Conservation (phyloP, 2,329 filamentous ascomycete species). For the Zasmidium angulare region DNA sequence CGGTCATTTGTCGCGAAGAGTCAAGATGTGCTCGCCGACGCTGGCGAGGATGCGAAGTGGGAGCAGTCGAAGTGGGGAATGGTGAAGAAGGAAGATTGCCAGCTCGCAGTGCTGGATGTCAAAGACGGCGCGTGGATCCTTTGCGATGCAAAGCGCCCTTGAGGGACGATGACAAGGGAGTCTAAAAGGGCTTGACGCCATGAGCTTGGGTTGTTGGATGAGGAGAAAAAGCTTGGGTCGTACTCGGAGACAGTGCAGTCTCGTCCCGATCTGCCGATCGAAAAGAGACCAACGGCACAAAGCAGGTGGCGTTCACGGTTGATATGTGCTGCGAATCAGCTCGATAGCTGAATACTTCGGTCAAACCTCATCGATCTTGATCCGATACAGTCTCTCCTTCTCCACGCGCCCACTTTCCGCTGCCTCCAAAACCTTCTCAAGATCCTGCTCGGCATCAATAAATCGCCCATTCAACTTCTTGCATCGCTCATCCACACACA, state of each 20-base stretch:
- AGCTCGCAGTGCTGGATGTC: background rate
- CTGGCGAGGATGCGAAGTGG: background rate
- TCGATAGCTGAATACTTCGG: no score
- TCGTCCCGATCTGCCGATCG: no score
- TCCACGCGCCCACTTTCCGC: slow-evolving; percentile 7
- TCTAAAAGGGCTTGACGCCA: no score
- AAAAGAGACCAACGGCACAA: no score
- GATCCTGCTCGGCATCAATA: slow-evolving; percentile 9
- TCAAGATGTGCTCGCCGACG: background rate
- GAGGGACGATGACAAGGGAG: no score
- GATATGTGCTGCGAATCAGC: no score
- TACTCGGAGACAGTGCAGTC: no score
- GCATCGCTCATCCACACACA: slow-evolving; percentile 12
- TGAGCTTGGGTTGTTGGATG: no score
- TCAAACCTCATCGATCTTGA: slow-evolving; percentile 9
- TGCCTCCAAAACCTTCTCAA: slow-evolving; percentile 5
- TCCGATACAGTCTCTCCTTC: slow-evolving; percentile 8
- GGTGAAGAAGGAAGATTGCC: background rate
- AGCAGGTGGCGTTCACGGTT: no score
- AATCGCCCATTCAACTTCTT: slow-evolving; percentile 4
- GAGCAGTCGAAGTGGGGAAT: background rate
- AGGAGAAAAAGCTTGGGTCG: no score
- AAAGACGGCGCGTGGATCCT: background rate
- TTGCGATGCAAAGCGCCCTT: background rate
- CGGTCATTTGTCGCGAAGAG: background rate